A percentile compares a stretch with the other conserved stretches of the same genome.
phyloP scores from a whole-genome alignment of 179 eudicot species.

The Carnegiea gigantea region DNA sequence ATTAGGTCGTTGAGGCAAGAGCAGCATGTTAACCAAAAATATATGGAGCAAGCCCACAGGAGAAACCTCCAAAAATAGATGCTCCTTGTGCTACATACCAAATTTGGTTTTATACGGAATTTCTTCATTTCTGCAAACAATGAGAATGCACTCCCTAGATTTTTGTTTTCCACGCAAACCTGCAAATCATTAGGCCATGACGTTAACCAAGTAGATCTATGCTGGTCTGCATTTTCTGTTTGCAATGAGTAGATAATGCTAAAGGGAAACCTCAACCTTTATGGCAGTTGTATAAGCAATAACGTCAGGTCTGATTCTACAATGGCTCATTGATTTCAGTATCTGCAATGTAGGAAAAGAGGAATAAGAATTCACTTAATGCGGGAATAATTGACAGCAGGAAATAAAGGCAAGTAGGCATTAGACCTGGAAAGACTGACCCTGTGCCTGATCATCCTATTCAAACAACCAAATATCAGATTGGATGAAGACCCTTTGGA shows the following conservation, averaged over 20 bases:
- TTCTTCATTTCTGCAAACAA: conserved; percentile 82
- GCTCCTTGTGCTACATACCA: conserved; percentile 39
- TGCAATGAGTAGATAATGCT: background rate
- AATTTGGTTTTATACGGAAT: conserved; percentile 72
- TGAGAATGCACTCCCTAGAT: conserved; percentile 59
- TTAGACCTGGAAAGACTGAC: background rate
- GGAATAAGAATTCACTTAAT: background rate
- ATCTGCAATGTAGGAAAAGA: conserved; percentile 46
- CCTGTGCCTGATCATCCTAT: background rate
- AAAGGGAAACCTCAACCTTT: conserved; percentile 48
- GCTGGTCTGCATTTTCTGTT: background rate
- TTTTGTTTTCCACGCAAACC: conserved; percentile 70
- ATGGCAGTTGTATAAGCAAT: conserved; percentile 83
- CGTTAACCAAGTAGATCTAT: background rate
- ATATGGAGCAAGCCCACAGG: background rate
- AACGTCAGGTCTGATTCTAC: conserved; percentile 81
- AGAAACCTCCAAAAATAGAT: background rate
- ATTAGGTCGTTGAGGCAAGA: background rate
- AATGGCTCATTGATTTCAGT: conserved; percentile 66
- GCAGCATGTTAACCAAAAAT: background rate
- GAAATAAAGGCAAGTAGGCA: background rate
- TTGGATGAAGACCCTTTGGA: background rate
- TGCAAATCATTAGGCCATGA: conserved; percentile 25
- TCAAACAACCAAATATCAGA: background rate
- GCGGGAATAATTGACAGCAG: background rate